Evolutionary conservation across 1,284 basidiomycete genomes (phyloP), one percentile per base, ranked within the genome.

Genomic region (Puccinia sorghi): DNA sequence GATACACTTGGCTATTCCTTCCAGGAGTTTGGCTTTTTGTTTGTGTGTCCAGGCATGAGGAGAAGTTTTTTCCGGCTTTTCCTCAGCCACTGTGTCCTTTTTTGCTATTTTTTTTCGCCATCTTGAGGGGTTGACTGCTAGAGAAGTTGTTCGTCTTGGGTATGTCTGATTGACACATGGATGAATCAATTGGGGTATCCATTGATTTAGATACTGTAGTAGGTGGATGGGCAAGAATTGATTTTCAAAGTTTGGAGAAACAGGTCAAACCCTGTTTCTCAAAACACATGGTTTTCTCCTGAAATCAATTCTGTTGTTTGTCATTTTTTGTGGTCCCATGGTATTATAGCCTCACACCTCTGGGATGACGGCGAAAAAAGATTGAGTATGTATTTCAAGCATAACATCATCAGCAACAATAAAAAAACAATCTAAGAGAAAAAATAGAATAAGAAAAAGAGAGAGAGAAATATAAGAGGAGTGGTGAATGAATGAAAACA

Each of bases 191-290:
- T 8, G 20, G 50, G 11, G 50, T 4, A 52, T 52, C 50, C 50
- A 52, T 52, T 12, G 20, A 27, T 25, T 13, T 9, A 8, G 32
- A 59, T 13, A 59, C 25, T 25, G 6, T 7, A 7, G n/a, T n/a
- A n/a, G n/a, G n/a, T n/a, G n/a, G n/a, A n/a, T n/a, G n/a, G n/a
- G n/a, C n/a, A n/a, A n/a, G n/a, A n/a, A n/a, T n/a, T n/a, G n/a
- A n/a, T 39, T 63, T 11, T 2, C 59, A 39, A 17, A 41, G 59
- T 25, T 39, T 13, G 12, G 32, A 63, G 59, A 63, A 63, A 63
- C 59, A 20, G 59, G 59, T 32, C 15, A 22, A 63, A 32, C 59
- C 59, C 27, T 63, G 59, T 63, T 63, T 39, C 59, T 37, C 20
- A 13, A 63, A 63, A 63, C 32, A 20, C 25, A 39, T 59, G 43